Evolutionary conservation across 176 grass and related monocot species (phyloP).

Genomic region (Elaeis guineensis): DNA sequence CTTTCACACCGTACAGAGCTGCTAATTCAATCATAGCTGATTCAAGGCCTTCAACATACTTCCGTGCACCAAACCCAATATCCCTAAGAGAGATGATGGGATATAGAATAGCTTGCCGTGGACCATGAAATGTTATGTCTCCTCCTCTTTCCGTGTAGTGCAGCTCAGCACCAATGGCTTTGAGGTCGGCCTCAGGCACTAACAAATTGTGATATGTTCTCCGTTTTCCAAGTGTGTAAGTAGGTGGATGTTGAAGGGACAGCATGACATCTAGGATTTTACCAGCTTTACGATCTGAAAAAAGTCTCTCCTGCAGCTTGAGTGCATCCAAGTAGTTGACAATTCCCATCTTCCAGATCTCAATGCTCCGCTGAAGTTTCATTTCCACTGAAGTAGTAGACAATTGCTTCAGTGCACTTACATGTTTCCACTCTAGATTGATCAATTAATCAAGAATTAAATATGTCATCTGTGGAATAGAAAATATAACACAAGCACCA

Average conservation of each 20-base stretch:
- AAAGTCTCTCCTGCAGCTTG: slow-evolving; percentile 71
- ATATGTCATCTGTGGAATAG: no score
- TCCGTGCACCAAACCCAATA: slow-evolving; percentile 57
- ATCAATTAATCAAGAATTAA: no score
- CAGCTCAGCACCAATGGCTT: slow-evolving; percentile 56
- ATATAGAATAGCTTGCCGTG: slow-evolving; percentile 77
- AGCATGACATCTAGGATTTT: slow-evolving; percentile 47
- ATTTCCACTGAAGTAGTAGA: neutral
- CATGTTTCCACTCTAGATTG: no score
- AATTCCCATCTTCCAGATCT: slow-evolving; percentile 58
- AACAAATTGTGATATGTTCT: slow-evolving; percentile 72
- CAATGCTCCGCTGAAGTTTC: slow-evolving; percentile 34
- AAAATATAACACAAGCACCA: no score
- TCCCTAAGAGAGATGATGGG: slow-evolving; percentile 55
- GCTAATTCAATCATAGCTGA: slow-evolving; percentile 71
- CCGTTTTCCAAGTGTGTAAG: slow-evolving; percentile 86
- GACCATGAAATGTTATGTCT: slow-evolving; percentile 86
- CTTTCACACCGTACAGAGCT: slow-evolving; percentile 54
- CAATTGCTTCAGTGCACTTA: no score
- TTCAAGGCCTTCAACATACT: slow-evolving; percentile 84
- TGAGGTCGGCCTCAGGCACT: slow-evolving; percentile 41
- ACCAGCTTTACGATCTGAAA: slow-evolving; percentile 52
- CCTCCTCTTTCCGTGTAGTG: slow-evolving; percentile 77
- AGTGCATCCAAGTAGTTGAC: slow-evolving; percentile 72
- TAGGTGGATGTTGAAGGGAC: slow-evolving; percentile 79